These are phyloP conservation scores for Dactylellina sp. DNA, from an alignment of 2,329 filamentous ascomycete species.

Conservation along the genomic window DNA sequence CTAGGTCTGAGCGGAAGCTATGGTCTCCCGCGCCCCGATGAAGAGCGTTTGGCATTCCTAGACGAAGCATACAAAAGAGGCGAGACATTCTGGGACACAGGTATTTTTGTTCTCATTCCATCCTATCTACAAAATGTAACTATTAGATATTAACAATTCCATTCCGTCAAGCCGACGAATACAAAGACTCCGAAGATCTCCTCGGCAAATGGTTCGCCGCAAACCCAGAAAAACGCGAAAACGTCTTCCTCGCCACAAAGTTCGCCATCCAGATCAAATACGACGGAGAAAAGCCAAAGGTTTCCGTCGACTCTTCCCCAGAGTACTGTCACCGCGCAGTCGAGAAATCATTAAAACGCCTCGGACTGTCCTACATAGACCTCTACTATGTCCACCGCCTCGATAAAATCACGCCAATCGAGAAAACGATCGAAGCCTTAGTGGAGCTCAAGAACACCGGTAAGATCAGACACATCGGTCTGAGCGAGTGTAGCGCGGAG, in stretches of 20 bases:
- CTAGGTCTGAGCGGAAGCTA: constrained; percentile 66
- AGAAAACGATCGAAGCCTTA: constrained; percentile 67
- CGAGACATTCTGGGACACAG: constrained; percentile 69
- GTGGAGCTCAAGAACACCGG: constrained; percentile 66
- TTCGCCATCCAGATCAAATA: constrained; percentile 63
- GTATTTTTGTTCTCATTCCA: not conserved
- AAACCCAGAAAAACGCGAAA: constrained; percentile 63
- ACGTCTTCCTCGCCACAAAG: constrained; percentile 70
- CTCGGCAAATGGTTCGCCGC: constrained; percentile 68
- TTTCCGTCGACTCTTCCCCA: not conserved
- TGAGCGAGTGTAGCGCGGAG: constrained; percentile 67
- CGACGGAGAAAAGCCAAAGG: constrained; percentile 31
- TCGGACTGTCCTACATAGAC: constrained; percentile 60
- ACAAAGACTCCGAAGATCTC: constrained; percentile 67
- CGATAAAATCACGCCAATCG: constrained; percentile 65
- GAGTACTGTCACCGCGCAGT: not conserved
- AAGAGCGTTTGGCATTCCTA: constrained; percentile 68
- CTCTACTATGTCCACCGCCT: constrained; percentile 67
- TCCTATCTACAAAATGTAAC: no score
- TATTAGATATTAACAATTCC: not conserved
- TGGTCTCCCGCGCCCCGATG: constrained; percentile 66
- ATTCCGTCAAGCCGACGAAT: constrained; percentile 62
- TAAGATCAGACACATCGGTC: constrained; percentile 69
- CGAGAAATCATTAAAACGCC: not conserved
- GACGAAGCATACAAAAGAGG: constrained; percentile 68